phyloP scores from a whole-genome alignment of 2,329 filamentous ascomycete genomes.

The Penicillium sclerotiorum region DNA sequence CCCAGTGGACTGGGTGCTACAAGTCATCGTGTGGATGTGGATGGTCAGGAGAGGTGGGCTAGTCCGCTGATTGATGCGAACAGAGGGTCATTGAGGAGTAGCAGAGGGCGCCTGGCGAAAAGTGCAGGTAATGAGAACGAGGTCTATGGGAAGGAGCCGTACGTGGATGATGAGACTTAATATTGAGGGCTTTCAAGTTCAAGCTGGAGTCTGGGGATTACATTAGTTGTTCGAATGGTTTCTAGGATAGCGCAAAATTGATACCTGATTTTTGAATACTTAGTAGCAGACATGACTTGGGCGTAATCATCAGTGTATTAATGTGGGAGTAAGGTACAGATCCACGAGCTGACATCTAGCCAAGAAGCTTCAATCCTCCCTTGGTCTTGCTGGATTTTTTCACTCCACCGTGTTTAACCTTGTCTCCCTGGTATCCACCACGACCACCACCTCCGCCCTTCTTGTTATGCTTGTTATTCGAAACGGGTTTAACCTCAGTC shows the following conservation, averaged over 20 bases:
- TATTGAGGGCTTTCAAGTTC: too few species aligned
- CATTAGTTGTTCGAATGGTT: too few species aligned
- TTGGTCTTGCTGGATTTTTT: constrained; percentile 52
- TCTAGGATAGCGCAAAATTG: too few species aligned
- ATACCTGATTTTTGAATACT: too few species aligned
- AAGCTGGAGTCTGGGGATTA: too few species aligned
- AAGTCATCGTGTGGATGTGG: neutral
- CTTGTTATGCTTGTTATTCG: constrained; percentile 55
- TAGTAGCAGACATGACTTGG: too few species aligned
- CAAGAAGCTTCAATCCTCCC: constrained; percentile 48
- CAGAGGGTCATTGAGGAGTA: neutral
- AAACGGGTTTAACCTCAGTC: constrained; percentile 82
- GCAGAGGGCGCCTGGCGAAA: neutral
- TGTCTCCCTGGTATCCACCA: constrained; percentile 40
- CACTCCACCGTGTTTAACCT: constrained; percentile 48
- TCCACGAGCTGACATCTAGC: constrained; percentile 30
- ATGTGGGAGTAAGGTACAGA: neutral
- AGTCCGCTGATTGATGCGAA: neutral
- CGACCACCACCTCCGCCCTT: constrained; percentile 34
- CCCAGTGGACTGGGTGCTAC: neutral
- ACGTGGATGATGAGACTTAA: neutral
- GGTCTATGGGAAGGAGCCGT: neutral
- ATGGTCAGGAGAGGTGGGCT: neutral
- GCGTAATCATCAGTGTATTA: neutral
- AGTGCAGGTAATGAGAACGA: neutral